Evolutionary conservation across 805 yeast genomes (phyloP), one percentile per base, ranked within the genome.

Genomic region (Candida lessepsii): DNA sequence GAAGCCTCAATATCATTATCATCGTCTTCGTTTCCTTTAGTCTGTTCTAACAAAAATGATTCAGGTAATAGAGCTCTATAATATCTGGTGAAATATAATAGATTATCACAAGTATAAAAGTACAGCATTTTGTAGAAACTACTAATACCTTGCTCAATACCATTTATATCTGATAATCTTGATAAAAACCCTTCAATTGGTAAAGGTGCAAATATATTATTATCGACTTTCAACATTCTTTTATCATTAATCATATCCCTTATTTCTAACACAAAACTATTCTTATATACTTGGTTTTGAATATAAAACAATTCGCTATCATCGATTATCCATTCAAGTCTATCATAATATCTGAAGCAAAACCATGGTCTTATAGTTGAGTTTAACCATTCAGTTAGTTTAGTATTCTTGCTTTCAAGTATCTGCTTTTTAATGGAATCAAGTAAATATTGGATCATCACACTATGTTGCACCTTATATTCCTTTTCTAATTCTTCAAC

Each of bases 101-200:
- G 51, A 47, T 83, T 69, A 41, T 80, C 82, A 35, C 71, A 69
- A 0, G 95, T 72, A 51, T 67, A 78, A 46, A 84, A 76, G 58
- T 89, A 90, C 44, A 72, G 72, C 31, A 81, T 60, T 40, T 74
- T 78, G 48, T 71, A 72, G 40, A 76, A 72, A 24, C 73, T 60
- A 23, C 70, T 65, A 2, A 51, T 10, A 4, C 35, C 35, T 53
- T 60, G 44, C 48, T 58, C 51, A 47, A 50, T 54, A 0, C 87
- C 87, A 5, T 58, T 54, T 42, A 74, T 67, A 31, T 77, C 70
- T 0, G 81, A 71, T 21, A 83, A 55, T 36, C 81, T 70, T 2
- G 76, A 63, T 15, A 90, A 57, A 55, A 85, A 89, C 0, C 98
- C 98, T 61, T 91, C 98, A 8, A 88, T 58, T 0, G 96, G 81